These are phyloP conservation scores for Tuber aestivum DNA, from an alignment of 495 filamentous ascomycete genomes.

Conservation along the genomic window DNA sequence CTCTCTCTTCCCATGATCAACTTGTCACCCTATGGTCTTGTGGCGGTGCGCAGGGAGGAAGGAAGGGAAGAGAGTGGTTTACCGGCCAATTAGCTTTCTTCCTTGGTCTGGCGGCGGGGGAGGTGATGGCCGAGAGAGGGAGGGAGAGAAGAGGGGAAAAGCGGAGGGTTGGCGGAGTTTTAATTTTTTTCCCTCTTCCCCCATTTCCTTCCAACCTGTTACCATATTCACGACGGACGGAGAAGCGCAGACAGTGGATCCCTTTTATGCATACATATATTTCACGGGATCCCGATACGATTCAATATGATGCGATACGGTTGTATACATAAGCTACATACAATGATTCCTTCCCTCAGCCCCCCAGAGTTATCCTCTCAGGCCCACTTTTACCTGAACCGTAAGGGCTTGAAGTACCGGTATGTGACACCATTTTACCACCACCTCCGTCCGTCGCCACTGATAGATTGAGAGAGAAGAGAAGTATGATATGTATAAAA, in stretches of 20 bases:
- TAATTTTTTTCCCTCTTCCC: too few species aligned
- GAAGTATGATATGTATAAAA: slow-evolving; percentile 22
- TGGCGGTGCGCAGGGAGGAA: too few species aligned
- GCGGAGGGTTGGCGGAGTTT: too few species aligned
- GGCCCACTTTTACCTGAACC: background rate
- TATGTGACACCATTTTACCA: background rate
- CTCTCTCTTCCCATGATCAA: too few species aligned
- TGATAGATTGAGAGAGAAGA: slow-evolving; percentile 12
- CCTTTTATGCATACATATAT: background rate
- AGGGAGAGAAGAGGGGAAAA: too few species aligned
- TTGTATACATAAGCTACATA: background rate
- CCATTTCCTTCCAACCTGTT: too few species aligned
- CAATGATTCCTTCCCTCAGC: background rate
- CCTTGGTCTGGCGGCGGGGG: too few species aligned
- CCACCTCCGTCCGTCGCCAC: background rate
- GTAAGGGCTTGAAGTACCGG: background rate
- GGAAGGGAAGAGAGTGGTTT: too few species aligned
- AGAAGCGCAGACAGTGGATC: background rate
- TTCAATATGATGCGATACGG: background rate
- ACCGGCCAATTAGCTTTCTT: too few species aligned
- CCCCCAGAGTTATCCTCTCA: background rate
- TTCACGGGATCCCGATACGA: background rate
- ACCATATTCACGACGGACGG: background rate
- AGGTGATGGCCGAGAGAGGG: too few species aligned
- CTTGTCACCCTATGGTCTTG: too few species aligned